These are phyloP conservation scores for Xylaria telfairii DNA, from an alignment of 495 filamentous ascomycete species.

Conservation along the genomic window DNA sequence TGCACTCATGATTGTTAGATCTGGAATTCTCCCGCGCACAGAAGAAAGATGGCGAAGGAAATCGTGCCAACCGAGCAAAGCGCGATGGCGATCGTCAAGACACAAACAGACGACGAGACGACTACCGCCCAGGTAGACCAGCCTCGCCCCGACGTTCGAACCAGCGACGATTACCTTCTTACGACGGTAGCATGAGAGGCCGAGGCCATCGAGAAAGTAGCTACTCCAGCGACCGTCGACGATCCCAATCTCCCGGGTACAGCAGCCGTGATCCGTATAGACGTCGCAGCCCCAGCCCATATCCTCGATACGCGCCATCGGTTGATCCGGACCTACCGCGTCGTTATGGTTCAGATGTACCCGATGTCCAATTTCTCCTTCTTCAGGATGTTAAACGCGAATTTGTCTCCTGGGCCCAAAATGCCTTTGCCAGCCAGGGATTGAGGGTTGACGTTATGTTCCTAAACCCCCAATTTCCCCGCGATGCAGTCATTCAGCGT, in stretches of 20 bases:
- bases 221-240: constrained; percentile 56
- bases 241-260: constrained; percentile 71
- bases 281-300: constrained; percentile 69
- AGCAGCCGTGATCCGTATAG: constrained; percentile 61
- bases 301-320: constrained; percentile 56
- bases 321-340: constrained; percentile 74
- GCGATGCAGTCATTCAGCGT: constrained; percentile 77
- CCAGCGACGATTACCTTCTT: constrained; percentile 46
- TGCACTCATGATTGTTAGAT: constrained; percentile 59
- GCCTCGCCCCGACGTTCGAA: constrained; percentile 54
- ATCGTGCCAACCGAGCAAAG: constrained; percentile 40
- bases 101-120: constrained; percentile 62
- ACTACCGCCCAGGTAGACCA: constrained; percentile 66
- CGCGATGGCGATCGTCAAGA: constrained; percentile 54
- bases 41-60: constrained; percentile 68
- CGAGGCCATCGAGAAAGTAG: constrained; percentile 44
- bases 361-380: constrained; percentile 89
- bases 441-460: constrained; percentile 78
- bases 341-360: constrained; percentile 76
- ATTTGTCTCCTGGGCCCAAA: constrained; percentile 83
- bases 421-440: constrained; percentile 70
- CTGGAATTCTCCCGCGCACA: constrained; percentile 93
- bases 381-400: constrained; percentile 79
- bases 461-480: constrained; percentile 76
- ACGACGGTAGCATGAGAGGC: constrained; percentile 46